Base-by-base conservation (phyloP, 352 stramenopile genomes). In the Phytopythium cucurbitacearum region DNA sequence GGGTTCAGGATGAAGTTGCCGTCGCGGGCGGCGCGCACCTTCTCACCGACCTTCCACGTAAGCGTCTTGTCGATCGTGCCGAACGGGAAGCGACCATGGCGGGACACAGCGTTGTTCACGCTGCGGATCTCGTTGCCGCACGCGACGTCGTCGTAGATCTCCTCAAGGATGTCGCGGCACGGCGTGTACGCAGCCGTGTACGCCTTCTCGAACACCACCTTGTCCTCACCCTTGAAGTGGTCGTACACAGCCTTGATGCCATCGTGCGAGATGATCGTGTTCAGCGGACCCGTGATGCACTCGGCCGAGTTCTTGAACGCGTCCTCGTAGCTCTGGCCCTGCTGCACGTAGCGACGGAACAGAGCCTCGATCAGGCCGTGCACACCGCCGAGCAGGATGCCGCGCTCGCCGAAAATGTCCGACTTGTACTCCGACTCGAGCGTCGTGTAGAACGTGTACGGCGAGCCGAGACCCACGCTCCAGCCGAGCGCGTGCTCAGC, bases 371-470 rank as follows among this genome's bases (percentile, higher is more conserved):
- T 94, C 58, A 99, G 96, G 58, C 93, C 96, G 76, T 99, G 95
- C 34, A 99, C 95, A 49, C 94, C 96, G 59, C 96, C 96, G 7
- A 99, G 80, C 33, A 99, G 80, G 63, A 99, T 98, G 56, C 95
- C 95, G 62, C 96, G 92, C 66, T 99, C 96, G 56, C 96, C 96
- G 55, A 98, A 99, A 71, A 99, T 99, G 83, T 99, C 96, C 60
- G 90, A 98, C 70, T 96, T 96, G 79, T 99, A 99, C 82, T 99
- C 96, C 55, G 95, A 92, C 46, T 85, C 83, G 55, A 99, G 76
- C 39, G 93, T 97, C 44, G 96, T 99, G 78, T 98, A 87, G 80
- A 99, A 99, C 65, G 97, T 97, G 82, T 98, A 99, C 10, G 96
- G 96, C 57, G 94, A 98, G 60, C 96, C 96, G 43, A 99, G 80